phyloP scores from a whole-genome alignment of 768 basidiomycete species.

The Rhizopogon vinicolor region DNA sequence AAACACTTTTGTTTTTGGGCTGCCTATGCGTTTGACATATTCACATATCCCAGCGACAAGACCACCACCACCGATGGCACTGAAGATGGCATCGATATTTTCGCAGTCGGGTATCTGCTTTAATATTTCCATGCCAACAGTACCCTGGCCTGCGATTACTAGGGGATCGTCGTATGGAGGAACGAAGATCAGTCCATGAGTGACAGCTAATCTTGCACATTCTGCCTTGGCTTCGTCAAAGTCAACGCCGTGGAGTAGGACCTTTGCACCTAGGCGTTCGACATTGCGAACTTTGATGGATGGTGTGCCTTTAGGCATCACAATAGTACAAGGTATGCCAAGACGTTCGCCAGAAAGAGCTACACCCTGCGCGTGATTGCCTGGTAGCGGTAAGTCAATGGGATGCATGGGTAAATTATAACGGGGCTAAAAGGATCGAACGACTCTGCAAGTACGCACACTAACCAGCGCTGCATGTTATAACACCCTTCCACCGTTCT shows the following conservation, averaged over 20 bases:
- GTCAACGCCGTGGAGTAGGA: constrained; percentile 86
- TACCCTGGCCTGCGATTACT: constrained; percentile 96
- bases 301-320: constrained; percentile 95
- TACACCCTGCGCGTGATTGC: constrained; percentile 98
- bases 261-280: constrained; percentile 90
- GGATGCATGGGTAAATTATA: not conserved
- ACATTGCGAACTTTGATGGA: constrained; percentile 96
- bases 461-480: constrained; percentile 98
- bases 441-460: constrained; percentile 40
- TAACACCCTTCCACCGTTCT: constrained; percentile 95
- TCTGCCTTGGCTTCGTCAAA: constrained; percentile 97
- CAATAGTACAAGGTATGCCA: constrained; percentile 93
- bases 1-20: constrained; percentile 72
- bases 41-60: constrained; percentile 85
- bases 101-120: constrained; percentile 82
- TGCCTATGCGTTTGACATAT: constrained; percentile 91
- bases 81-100: constrained; percentile 79
- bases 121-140: constrained; percentile 90
- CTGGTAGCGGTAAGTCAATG: constrained; percentile 34
- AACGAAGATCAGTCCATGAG: constrained; percentile 81
- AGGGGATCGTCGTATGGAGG: constrained; percentile 98
- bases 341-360: constrained; percentile 89
- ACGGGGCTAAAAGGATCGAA: constrained; percentile 1
- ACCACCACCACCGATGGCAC: constrained; percentile 92
- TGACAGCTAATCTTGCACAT: constrained; percentile 77